Evolutionary conservation across 176 grass and related monocot genomes (phyloP), one percentile per base, ranked within the genome.

Genomic region (Pharus latifolius): DNA sequence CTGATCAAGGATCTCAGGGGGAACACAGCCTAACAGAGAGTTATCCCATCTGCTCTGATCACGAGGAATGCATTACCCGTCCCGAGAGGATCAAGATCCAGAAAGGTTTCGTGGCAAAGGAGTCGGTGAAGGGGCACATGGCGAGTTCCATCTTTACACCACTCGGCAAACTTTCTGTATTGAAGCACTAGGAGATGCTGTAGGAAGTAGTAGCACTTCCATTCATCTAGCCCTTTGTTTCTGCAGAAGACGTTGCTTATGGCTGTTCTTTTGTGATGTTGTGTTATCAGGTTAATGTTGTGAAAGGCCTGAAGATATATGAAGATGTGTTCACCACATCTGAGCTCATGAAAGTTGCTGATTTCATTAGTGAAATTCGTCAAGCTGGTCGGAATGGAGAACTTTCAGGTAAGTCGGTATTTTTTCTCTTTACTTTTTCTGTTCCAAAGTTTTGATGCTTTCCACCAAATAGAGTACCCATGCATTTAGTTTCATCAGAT

Each of bases 71-170:
- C 71, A 75, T 88, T 38, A 41, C 56, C 23, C 90, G 90, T 52
- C 90, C 87, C 0, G 90, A 99, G 43, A 89, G 87, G 79, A 91
- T 99, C 73, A 99, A 88, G 82, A 99, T 94, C 55, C 74, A 88
- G 78, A 99, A 99, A 79, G 96, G 96, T 72, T 99, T 99, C 55
- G 73, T 95, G 41, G 96, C 96, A 17, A 99, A 95, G 79, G 96
- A 99, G 73, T 85, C 96, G 6, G 75, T 99, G 61, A 99, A 95
- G 76, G 96, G 96, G 72, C 96, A 91, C 73, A 99, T 84, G 90
- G 96, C 83, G 85, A 99, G 90, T 92, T 88, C 70, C 60, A 86
- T 78, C 84, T 87, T 84, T 71, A 72, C 77, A 89, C 27, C 78
- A 76, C 55, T 89, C 80, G 51, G 66, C 54, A 83, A 73, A 67